Evolutionary conservation across 2,329 filamentous ascomycete genomes (phyloP).

Genomic region (Escovopsis sp.): DNA sequence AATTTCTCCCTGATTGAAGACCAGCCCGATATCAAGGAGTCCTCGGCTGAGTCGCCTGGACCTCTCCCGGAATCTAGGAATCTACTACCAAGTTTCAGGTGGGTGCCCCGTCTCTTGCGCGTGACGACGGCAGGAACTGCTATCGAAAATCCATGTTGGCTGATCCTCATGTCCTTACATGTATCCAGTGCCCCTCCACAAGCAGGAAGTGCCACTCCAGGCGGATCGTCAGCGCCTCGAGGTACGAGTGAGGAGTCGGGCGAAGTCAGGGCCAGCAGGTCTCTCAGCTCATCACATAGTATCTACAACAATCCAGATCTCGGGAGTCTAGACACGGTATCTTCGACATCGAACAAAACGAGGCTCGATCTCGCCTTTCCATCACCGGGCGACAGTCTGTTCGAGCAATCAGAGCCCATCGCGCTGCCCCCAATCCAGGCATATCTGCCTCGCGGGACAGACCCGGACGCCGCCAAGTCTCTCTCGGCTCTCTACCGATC

Average conservation of each 20-base stretch:
- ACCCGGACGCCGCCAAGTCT: slow-evolving; percentile 73
- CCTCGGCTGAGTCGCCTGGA: slow-evolving; percentile 29
- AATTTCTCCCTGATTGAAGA: slow-evolving; percentile 48
- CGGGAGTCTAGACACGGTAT: slow-evolving; percentile 40
- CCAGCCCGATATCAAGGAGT: slow-evolving; percentile 30
- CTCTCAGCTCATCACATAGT: slow-evolving; percentile 22
- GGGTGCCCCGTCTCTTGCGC: slow-evolving; percentile 4
- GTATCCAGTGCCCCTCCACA: slow-evolving; percentile 17
- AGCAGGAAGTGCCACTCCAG: slow-evolving; percentile 11
- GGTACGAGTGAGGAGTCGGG: slow-evolving; percentile 11
- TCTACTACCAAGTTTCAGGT: slow-evolving; percentile 37
- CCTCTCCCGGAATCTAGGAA: slow-evolving; percentile 32
- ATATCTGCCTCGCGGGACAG: slow-evolving; percentile 68
- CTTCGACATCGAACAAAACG: slow-evolving; percentile 42
- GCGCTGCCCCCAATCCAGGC: slow-evolving; percentile 72
- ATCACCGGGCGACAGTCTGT: slow-evolving; percentile 34
- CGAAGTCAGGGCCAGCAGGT: slow-evolving; percentile 3
- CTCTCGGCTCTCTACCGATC: slow-evolving; percentile 80
- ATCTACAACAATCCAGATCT: slow-evolving; percentile 46
- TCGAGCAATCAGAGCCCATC: slow-evolving; percentile 50
- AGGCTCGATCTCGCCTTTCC: slow-evolving; percentile 45
- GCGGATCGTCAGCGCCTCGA: slow-evolving; percentile 16
- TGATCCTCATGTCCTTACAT: background rate
- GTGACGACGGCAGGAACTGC: background rate
- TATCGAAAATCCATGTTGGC: too few relatives aligned